phyloP scores from a whole-genome alignment of 768 basidiomycete genomes.

The Calocera cornea region DNA sequence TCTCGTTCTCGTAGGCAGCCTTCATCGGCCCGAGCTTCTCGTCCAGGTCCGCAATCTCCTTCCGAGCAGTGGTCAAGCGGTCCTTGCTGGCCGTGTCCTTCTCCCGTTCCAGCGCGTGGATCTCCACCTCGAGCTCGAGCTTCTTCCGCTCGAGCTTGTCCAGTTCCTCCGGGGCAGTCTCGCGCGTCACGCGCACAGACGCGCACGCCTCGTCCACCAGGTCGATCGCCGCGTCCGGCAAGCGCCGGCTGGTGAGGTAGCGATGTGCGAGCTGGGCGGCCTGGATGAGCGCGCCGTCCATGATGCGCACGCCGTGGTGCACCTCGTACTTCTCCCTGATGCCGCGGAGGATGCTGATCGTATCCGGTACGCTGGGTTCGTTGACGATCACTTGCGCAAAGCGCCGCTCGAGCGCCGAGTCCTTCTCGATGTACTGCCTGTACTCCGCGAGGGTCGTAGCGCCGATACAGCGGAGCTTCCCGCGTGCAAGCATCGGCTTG shows the following conservation, averaged over 20 bases:
- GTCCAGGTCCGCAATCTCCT: slow-evolving; percentile 68
- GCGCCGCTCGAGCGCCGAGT: slow-evolving; percentile 77
- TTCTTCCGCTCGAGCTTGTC: slow-evolving; percentile 73
- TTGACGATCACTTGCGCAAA: slow-evolving; percentile 85
- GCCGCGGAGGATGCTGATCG: slow-evolving; percentile 68
- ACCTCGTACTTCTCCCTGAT: slow-evolving; percentile 76
- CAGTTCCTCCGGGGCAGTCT: slow-evolving; percentile 73
- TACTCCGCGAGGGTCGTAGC: slow-evolving; percentile 87
- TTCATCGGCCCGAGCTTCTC: slow-evolving; percentile 41
- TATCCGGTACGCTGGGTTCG: slow-evolving; percentile 74
- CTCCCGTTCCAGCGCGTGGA: slow-evolving; percentile 36
- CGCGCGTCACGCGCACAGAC: slow-evolving; percentile 72
- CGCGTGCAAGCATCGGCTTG: slow-evolving; percentile 77
- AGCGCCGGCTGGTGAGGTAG: slow-evolving; percentile 74
- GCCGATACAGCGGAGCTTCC: slow-evolving; percentile 66
- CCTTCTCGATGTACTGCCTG: slow-evolving; percentile 80
- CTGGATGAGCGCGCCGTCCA: slow-evolving; percentile 56
- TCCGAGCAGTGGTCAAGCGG: slow-evolving; percentile 56
- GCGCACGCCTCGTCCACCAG: slow-evolving; percentile 89
- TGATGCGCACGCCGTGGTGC: slow-evolving; percentile 86
- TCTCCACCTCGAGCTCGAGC: slow-evolving; percentile 49
- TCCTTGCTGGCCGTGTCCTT: slow-evolving; percentile 83
- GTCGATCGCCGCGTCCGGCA: slow-evolving; percentile 80
- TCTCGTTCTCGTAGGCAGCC: slow-evolving; percentile 32
- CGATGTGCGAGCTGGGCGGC: slow-evolving; percentile 75